phyloP scores from a whole-genome alignment of 2,329 filamentous ascomycete species.

The Mycosphaerella sp. region DNA sequence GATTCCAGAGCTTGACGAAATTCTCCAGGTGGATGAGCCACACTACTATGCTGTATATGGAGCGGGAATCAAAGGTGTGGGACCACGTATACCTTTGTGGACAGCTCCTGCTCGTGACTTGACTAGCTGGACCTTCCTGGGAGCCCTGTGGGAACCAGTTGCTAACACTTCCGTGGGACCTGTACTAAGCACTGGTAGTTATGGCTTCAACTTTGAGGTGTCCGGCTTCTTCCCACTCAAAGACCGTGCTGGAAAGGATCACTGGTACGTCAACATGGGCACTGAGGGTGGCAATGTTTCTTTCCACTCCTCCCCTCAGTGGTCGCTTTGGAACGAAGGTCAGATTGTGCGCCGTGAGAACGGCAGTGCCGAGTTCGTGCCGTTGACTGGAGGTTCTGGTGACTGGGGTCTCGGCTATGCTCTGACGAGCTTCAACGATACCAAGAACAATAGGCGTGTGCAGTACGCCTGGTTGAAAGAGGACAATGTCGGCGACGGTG shows the following conservation, averaged over 20 bases:
- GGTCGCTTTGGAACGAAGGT: slow-evolving; percentile 45
- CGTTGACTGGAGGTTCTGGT: slow-evolving; percentile 40
- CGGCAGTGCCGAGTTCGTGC: slow-evolving; percentile 42
- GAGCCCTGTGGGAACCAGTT: slow-evolving; percentile 43
- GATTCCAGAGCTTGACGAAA: slow-evolving; percentile 38
- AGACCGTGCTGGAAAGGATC: slow-evolving; percentile 40
- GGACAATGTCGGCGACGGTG: slow-evolving; percentile 36
- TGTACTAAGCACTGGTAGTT: slow-evolving; percentile 40
- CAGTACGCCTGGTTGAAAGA: slow-evolving; percentile 46
- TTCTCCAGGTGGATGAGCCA: slow-evolving; percentile 39
- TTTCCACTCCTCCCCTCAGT: slow-evolving; percentile 38
- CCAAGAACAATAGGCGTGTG: slow-evolving; percentile 44
- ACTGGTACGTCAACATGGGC: slow-evolving; percentile 41
- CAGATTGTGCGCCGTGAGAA: slow-evolving; percentile 39
- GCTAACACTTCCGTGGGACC: slow-evolving; percentile 40
- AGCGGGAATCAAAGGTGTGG: slow-evolving; percentile 44
- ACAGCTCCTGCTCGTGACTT: slow-evolving; percentile 41
- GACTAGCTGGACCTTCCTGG: slow-evolving; percentile 45
- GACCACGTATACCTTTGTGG: slow-evolving; percentile 44
- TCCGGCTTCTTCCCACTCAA: slow-evolving; percentile 44
- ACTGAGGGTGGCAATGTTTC: slow-evolving; percentile 42
- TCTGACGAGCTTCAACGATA: slow-evolving; percentile 44
- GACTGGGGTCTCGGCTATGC: slow-evolving; percentile 44
- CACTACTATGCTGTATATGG: slow-evolving; percentile 45
- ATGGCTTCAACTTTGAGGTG: slow-evolving; percentile 46